These are phyloP conservation scores for Metarhizium rileyi DNA, from an alignment of 2,329 filamentous ascomycete species.

Conservation along the genomic window DNA sequence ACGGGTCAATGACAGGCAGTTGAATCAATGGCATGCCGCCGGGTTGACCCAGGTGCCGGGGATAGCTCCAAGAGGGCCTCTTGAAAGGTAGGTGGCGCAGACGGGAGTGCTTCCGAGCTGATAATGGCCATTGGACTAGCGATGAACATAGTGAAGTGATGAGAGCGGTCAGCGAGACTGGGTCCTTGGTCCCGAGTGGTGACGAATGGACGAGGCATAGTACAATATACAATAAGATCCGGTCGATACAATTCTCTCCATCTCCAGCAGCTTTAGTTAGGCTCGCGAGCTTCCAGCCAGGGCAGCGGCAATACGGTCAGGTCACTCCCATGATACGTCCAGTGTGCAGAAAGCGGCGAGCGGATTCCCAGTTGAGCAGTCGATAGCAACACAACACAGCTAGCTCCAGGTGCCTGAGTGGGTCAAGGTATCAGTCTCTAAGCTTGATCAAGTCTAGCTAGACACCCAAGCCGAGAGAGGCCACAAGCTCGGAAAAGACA, in stretches of 20 bases:
- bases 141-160: neutral
- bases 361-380: slow-evolving; percentile 11
- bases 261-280: neutral
- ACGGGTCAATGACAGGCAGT: neutral
- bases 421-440: slow-evolving; percentile 5
- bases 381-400: slow-evolving; percentile 3
- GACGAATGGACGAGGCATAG: neutral
- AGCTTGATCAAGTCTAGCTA: slow-evolving; percentile 4
- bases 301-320: slow-evolving; percentile 4
- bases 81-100: slow-evolving; percentile 1
- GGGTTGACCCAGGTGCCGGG: neutral
- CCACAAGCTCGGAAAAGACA: slow-evolving; percentile 5
- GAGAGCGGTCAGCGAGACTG: slow-evolving; percentile 2
- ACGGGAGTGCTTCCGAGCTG: neutral
- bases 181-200: neutral
- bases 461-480: slow-evolving; percentile 4
- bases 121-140: neutral
- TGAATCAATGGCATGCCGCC: slow-evolving; percentile 1
- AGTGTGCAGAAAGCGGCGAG: slow-evolving; percentile 10
- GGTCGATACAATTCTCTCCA: neutral
- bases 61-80: neutral
- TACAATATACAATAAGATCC: neutral
- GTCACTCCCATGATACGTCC: slow-evolving; percentile 9
- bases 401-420: slow-evolving; percentile 6
- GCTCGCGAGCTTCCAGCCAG: neutral